phyloP scores from a whole-genome alignment of 495 filamentous ascomycete genomes.

The Xylaria telfairii region DNA sequence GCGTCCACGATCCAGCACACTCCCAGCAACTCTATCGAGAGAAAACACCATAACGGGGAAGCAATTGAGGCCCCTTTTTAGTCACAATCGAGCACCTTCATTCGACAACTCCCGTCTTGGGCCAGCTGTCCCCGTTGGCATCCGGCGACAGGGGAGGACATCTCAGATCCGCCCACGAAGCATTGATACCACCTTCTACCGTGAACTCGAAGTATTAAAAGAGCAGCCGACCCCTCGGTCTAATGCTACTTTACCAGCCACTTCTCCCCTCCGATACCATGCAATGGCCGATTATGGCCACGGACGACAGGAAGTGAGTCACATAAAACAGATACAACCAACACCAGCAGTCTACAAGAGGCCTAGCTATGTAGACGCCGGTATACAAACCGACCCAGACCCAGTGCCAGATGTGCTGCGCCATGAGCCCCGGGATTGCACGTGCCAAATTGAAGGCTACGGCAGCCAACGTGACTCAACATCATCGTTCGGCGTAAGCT shows the following conservation, averaged over 20 bases:
- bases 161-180: conserved; percentile 37
- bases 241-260: background rate
- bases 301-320: background rate
- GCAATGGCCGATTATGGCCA: background rate
- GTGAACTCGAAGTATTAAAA: conserved; percentile 32
- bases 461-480: conserved; percentile 31
- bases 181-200: conserved; percentile 25
- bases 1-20: conserved; percentile 36
- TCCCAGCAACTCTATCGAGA: conserved; percentile 31
- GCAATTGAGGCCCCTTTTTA: conserved; percentile 27
- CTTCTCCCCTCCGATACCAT: background rate
- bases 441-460: background rate
- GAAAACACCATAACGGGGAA: conserved; percentile 27
- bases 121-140: conserved; percentile 32
- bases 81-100: conserved; percentile 32
- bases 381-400: conserved; percentile 32
- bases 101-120: conserved; percentile 33
- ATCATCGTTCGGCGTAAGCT: conserved; percentile 22
- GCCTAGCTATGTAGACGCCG: conserved; percentile 31
- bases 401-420: background rate
- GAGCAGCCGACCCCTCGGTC: conserved; percentile 36
- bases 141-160: conserved; percentile 29
- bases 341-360: conserved; percentile 2
- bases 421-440: conserved; percentile 16
- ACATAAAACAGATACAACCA: background rate